Percentiles rank a stretch among this genome's conserved stretches.
Evolutionary conservation across 2,329 filamentous ascomycete species (phyloP).

Genomic region (Rosellinia necatrix): DNA sequence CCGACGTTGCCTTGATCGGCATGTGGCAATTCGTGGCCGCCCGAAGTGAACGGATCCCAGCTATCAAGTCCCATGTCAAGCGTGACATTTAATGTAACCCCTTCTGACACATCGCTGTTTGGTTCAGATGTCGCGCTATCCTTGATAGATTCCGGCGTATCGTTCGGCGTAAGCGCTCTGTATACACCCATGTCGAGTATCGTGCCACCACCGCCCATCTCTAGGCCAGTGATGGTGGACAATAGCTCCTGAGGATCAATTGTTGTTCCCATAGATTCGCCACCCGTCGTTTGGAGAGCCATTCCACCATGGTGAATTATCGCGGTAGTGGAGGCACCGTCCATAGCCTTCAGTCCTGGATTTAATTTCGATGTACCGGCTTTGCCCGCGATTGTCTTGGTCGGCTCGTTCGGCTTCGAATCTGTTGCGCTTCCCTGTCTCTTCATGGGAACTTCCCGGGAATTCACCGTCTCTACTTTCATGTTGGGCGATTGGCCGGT

Average conservation of each 20-base stretch:
- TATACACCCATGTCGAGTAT: constrained; percentile 60
- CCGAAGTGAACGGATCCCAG: constrained; percentile 59
- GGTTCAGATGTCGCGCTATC: constrained; percentile 64
- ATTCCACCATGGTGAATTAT: constrained; percentile 35
- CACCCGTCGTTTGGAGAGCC: constrained; percentile 27
- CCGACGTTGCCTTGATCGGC: constrained; percentile 33
- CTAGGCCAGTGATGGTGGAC: constrained; percentile 46
- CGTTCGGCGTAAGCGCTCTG: constrained; percentile 61
- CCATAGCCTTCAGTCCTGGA: constrained; percentile 29
- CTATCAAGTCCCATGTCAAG: constrained; percentile 47
- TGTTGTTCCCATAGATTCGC: constrained; percentile 33
- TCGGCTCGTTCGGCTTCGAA: constrained; percentile 45
- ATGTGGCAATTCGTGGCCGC: constrained; percentile 46
- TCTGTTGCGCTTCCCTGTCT: constrained; percentile 52
- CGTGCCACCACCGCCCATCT: constrained; percentile 50
- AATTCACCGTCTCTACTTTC: constrained; percentile 54
- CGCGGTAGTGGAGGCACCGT: constrained; percentile 27
- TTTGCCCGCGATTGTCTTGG: constrained; percentile 34
- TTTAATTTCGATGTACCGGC: constrained; percentile 32
- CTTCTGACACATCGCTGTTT: constrained; percentile 65
- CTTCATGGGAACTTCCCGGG: constrained; percentile 56
- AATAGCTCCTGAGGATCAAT: constrained; percentile 60
- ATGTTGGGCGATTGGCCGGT: constrained; percentile 38
- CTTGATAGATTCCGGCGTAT: constrained; percentile 68
- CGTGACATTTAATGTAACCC: constrained; percentile 55